Base-by-base conservation (phyloP, 1,284 basidiomycete species). In the Cystobasidium slooffiae region DNA sequence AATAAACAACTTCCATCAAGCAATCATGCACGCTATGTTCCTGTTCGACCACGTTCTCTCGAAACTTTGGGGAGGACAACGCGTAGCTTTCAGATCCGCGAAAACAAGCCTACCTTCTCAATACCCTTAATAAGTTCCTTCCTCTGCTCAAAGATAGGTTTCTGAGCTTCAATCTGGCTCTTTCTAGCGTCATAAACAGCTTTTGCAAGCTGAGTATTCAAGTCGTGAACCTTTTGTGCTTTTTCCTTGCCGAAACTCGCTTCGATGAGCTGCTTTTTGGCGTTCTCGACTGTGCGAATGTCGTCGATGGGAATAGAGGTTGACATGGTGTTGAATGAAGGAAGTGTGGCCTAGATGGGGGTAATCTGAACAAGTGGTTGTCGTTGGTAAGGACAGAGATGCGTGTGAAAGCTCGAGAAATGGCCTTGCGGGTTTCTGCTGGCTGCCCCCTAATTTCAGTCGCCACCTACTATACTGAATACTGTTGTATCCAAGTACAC, bases 121-220 rank as follows among this genome's bases (percentile, higher is more conserved):
- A 79, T 67, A 59, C 75, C 74, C 47, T 69, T 62, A 1, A 76
- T 73, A n/a, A 77, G 49, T 22, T 77, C 75, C 41, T 75, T 62
- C 37, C 77, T 74, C 47, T 67, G 41, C 18, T 74, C 56, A 70
- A 66, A 76, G 39, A 77, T 65, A 59, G 76, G 62, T 18, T 52
- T 58, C 51, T 77, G 76, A 22, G 67, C 68, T 20, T 58, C n/a
- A 39, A 78, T 58, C 51, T 76, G 77, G 52, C 65, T 58, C 64
- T 77, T 67, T 46, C 70, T 62, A 31, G 74, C 53, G n/a, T 73
- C 70, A 46, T 43, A 73, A 31, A 66, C 43, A 20, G 49, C 22
- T 20, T 66, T 73, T 59, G 62, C 70, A 41, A 73, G 39, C 31
- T 65, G 46, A 18, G n/a, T 55, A n/a, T 61, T 64, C 52, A 73